Evolutionary conservation across 2,329 filamentous ascomycete species (phyloP).

Genomic region (Colletotrichum sp.): DNA sequence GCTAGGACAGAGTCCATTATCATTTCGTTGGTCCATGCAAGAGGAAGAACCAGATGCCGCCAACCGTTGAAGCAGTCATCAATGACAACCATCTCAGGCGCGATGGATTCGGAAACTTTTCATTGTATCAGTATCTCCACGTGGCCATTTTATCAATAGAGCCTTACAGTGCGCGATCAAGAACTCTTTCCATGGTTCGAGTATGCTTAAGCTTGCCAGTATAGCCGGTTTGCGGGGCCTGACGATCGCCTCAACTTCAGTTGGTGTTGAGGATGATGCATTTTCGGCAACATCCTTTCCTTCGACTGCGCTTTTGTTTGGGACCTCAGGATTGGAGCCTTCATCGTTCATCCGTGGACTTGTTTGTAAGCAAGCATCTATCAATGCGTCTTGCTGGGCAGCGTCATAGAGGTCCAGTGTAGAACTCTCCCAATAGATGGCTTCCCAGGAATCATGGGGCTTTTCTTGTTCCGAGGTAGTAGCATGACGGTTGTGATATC

Average conservation of each 20-base stretch:
- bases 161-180: constrained; percentile 19
- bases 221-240: not conserved
- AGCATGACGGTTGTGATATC: not conserved
- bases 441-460: not conserved
- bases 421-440: not conserved
- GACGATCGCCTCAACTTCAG: too few species aligned
- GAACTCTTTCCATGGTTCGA: constrained; percentile 5
- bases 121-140: not conserved
- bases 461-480: not conserved
- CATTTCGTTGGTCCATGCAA: constrained; percentile 24
- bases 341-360: not conserved
- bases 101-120: constrained; percentile 26
- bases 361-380: not conserved
- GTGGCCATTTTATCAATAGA: accelerated
- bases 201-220: not conserved
- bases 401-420: not conserved
- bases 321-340: not conserved
- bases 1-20: constrained; percentile 30
- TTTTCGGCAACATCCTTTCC: not conserved
- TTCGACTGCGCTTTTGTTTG: not conserved
- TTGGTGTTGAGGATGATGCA: not conserved
- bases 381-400: not conserved
- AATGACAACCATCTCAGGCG: constrained; percentile 26
- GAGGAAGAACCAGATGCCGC: constrained; percentile 23
- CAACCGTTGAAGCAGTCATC: constrained; percentile 26